A percentile compares a stretch with the other conserved stretches of the same genome.
Conservation (phyloP, 345 rosid genomes). For the Aquilaria yunnanensis region DNA sequence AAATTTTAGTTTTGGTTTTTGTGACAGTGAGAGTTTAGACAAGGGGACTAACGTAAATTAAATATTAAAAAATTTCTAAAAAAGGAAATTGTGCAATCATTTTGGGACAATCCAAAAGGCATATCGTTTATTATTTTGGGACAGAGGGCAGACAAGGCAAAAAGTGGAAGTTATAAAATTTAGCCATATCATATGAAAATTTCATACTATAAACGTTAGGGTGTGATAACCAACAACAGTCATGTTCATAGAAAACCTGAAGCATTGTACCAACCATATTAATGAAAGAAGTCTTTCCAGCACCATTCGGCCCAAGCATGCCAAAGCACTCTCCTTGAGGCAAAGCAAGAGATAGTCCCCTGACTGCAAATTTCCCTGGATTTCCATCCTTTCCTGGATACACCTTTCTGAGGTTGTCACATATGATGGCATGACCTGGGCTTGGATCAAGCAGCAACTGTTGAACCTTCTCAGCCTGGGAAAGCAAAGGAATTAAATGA, state of each 20-base stretch:
- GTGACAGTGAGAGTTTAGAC: too few relatives aligned
- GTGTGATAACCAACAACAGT: too few relatives aligned
- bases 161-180: too few relatives aligned
- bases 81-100: too few relatives aligned
- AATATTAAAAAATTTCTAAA: too few relatives aligned
- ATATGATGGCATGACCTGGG: slow-evolving; percentile 51
- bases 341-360: slow-evolving; percentile 85
- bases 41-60: too few relatives aligned
- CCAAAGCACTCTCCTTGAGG: slow-evolving; percentile 96
- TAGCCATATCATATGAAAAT: too few relatives aligned
- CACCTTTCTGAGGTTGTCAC: slow-evolving; percentile 69
- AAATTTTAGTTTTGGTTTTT: too few relatives aligned
- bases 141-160: too few relatives aligned
- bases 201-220: too few relatives aligned
- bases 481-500: neutral
- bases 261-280: slow-evolving; percentile 59
- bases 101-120: too few relatives aligned
- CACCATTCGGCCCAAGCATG: slow-evolving; percentile 98
- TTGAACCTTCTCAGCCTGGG: slow-evolving; percentile 77
- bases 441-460: slow-evolving; percentile 50
- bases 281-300: slow-evolving; percentile 94
- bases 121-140: too few relatives aligned
- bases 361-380: slow-evolving; percentile 77
- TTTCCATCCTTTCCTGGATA: slow-evolving; percentile 93
- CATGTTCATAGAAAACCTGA: neutral